A percentile compares a stretch with the other conserved stretches of the same genome.
phyloP scores from a whole-genome alignment of 495 filamentous ascomycete species.

The Penicillium taxi region DNA sequence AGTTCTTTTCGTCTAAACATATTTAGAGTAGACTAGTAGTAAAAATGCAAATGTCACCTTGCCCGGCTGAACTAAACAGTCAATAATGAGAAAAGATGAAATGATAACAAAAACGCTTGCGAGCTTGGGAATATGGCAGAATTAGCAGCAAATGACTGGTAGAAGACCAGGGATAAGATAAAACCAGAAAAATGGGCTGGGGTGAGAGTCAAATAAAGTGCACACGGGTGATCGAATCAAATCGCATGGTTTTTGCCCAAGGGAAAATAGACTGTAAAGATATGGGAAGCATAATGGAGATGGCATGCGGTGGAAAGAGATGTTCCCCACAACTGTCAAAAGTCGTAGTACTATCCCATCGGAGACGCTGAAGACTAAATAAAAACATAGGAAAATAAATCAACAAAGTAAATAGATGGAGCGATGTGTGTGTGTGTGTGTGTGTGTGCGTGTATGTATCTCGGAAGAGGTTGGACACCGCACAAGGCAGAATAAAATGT shows the following conservation, averaged over 20 bases:
- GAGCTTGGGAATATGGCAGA: slow-evolving; percentile 32
- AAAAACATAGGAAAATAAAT: slow-evolving; percentile 15
- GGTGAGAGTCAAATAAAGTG: background rate
- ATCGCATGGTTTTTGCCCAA: slow-evolving; percentile 15
- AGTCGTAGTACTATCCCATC: slow-evolving; percentile 39
- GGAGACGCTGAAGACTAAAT: slow-evolving; percentile 22
- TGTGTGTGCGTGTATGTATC: slow-evolving; percentile 11
- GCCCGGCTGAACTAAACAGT: too few relatives aligned
- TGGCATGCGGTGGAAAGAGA: too few relatives aligned
- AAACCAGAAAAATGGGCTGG: slow-evolving; percentile 5
- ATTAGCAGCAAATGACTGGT: slow-evolving; percentile 13
- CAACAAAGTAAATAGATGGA: slow-evolving; percentile 1
- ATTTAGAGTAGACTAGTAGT: too few relatives aligned
- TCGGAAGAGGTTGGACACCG: slow-evolving; percentile 2
- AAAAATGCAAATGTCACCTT: too few relatives aligned
- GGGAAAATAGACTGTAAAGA: slow-evolving; percentile 9
- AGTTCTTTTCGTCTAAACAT: too few relatives aligned
- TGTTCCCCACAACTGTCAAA: too few relatives aligned
- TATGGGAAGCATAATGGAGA: slow-evolving; percentile 13
- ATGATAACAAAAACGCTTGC: slow-evolving; percentile 15
- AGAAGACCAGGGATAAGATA: slow-evolving; percentile 19
- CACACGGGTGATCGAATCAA: too few relatives aligned
- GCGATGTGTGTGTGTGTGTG: slow-evolving; percentile 1
- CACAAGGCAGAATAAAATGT: background rate
- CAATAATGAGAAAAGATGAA: too few relatives aligned